phyloP scores from a whole-genome alignment of 1,284 basidiomycete genomes.

The Spongiforma sp. region DNA sequence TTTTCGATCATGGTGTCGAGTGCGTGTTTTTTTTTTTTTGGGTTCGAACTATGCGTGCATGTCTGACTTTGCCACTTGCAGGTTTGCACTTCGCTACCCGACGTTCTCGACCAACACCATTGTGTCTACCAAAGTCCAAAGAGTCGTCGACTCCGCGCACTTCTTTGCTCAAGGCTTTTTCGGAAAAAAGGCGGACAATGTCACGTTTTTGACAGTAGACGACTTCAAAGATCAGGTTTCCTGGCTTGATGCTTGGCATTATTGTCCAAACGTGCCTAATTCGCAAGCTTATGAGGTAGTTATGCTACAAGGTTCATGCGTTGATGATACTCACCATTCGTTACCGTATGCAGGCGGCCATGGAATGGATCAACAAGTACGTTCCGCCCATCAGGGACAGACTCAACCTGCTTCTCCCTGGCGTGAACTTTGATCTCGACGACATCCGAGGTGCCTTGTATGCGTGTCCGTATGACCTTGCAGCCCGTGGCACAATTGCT shows the following conservation, averaged over 20 bases:
- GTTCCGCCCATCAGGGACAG: no score
- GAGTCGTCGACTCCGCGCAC: conserved; percentile 25
- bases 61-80: conserved; percentile 10
- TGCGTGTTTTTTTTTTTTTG: conserved; percentile 13
- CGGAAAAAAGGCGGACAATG: conserved; percentile 7
- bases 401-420: no score
- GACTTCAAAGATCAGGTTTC: conserved; percentile 38
- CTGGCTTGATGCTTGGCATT: conserved; percentile 32
- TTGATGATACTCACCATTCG: no score
- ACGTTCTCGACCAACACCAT: conserved; percentile 36
- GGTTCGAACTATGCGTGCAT: background rate
- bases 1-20: conserved; percentile 27
- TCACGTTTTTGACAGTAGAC: conserved; percentile 17
- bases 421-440: no score
- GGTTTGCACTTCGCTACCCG: conserved; percentile 26
- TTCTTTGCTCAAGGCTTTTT: conserved; percentile 22
- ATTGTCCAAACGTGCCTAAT: conserved; percentile 10
- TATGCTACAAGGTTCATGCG: no score
- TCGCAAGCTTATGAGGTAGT: background rate
- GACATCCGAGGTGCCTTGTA: no score
- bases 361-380: no score
- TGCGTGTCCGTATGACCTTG: no score
- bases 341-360: no score
- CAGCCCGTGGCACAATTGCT: no score
- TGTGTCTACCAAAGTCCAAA: conserved; percentile 45